These are phyloP conservation scores for Rhodotorula diobovata DNA, from an alignment of 768 basidiomycete species.

Conservation along the genomic window DNA sequence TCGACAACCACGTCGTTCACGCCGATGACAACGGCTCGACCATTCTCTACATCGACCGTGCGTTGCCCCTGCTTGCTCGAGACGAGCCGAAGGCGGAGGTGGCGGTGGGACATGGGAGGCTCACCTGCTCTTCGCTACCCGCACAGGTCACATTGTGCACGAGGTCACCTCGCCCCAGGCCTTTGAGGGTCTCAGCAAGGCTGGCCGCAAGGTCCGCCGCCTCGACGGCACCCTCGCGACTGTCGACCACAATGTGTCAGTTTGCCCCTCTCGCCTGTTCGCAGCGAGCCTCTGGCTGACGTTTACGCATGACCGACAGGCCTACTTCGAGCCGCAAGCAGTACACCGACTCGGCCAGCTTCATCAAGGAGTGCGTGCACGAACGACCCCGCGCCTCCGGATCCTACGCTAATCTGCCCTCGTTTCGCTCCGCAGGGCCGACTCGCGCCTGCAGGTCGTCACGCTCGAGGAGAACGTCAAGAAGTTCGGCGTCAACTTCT, in stretches of 20 bases:
- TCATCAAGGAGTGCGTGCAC: constrained; percentile 61
- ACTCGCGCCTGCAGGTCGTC: constrained; percentile 74
- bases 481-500: constrained; percentile 85
- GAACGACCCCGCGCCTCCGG: background rate
- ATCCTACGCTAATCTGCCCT: background rate
- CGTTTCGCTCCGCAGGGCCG: constrained; percentile 48
- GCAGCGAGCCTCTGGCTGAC: constrained; percentile 56
- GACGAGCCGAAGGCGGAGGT: background rate
- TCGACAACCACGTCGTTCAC: constrained; percentile 88
- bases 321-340: constrained; percentile 44
- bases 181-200: constrained; percentile 50
- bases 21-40: constrained; percentile 46
- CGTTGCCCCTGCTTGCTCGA: background rate
- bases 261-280: background rate
- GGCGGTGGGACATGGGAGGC: background rate
- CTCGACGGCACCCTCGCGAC: constrained; percentile 86
- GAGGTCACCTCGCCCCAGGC: constrained; percentile 94
- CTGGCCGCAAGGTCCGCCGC: constrained; percentile 69
- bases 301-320: background rate
- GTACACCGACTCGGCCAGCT: constrained; percentile 64
- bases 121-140: background rate
- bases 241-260: constrained; percentile 60
- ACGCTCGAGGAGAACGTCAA: constrained; percentile 85
- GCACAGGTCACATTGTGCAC: constrained; percentile 59
- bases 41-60: constrained; percentile 50